Evolutionary conservation across 2,329 filamentous ascomycete species (phyloP), one percentile per base, ranked within the genome.

Genomic region (Claviceps citrina): DNA sequence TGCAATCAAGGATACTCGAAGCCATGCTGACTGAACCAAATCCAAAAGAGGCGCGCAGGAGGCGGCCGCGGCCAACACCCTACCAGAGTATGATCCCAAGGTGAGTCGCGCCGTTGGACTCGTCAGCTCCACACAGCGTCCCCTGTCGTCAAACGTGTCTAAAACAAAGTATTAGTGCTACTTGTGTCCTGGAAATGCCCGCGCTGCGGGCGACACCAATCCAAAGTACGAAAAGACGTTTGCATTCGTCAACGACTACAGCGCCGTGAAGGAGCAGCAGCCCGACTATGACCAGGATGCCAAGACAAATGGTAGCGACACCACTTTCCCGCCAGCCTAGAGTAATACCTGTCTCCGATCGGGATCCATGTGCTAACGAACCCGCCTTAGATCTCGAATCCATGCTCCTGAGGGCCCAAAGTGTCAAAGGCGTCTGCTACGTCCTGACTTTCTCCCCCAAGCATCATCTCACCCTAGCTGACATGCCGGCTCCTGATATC

Each of bases 161-260:
- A 36, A 36, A 12, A 25, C n/a, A n/a, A 22, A 26, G 3, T 5
- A 7, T 18, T 27, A 89, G 71, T 98, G 91, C 63, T 98, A 96
- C 60, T 71, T 98, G 8, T 98, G 91, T 55, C 91, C 91, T 1
- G 77, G 86, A 28, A 98, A 98, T 58, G 70, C 81, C 48, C 80
- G 91, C 42, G 91, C 91, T 3, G 78, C 85, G 51, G 91, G 91
- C 41, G 85, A 91, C 53, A 58, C 61, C 44, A 98, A 98, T 53
- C 89, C 91, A 1, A 68, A 82, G 40, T 98, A 96, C 56, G 71
- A 82, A 39, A 76, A 76, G 53, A 93, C 86, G 0, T 96, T 93
- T 57, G 81, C 89, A 30, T 98, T 98, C 54, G 82, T 96, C 49
- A 98, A 98, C 54, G 91, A 98, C 59, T 98, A 91, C 62, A 93